Base-by-base conservation (phyloP, 208 protist species). In the Trypanosoma melophagium region DNA sequence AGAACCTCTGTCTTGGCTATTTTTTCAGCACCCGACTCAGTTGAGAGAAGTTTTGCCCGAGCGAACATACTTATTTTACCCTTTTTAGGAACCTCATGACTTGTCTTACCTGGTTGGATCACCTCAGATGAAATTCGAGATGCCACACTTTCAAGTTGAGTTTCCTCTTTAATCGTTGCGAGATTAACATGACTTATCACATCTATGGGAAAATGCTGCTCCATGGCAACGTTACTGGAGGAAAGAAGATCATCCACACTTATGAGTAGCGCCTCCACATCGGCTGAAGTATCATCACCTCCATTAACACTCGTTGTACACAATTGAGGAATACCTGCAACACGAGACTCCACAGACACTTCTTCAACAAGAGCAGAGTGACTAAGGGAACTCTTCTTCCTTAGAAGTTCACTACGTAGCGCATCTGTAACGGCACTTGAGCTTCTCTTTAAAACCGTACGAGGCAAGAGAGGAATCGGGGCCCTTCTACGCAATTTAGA, bases 31-130 rank as follows among this genome's bases (percentile, higher is more conserved):
- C 14, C 28, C 16, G 42, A 9, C 16, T 13, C 50, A 49, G 47
- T 41, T 10, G 62, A 59, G 14, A 61, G 60, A 19, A 72, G 51
- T 40, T 80, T 76, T 9, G 76, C 76, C 19, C 67, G 64, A 41
- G 69, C 69, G 60, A 80, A 80, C 45, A 70, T 51, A 62, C 76
- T 76, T 41, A 76, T 51, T 53, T 76, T 80, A 31, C 38, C 58
- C 5, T 13, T 49, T 25, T 55, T 54, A 17, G 19, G 14, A 10
- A 25, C 47, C 17, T 7, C 28, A 21, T 50, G 8, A 45, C n/a
- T n/a, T 24, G 17, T 13, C 19, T 45, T 45, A 45, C 24, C 55
- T 9, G 1, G 19, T 24, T n/a, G 19, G 50, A n/a, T 2, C 1
- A 16, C 2, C 21, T 40, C 5, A 28, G 31, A 0, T 53, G 21